Evolutionary conservation across 495 filamentous ascomycete species (phyloP), one percentile per base, ranked within the genome.

Genomic region (Aspergillus mulundensis): DNA sequence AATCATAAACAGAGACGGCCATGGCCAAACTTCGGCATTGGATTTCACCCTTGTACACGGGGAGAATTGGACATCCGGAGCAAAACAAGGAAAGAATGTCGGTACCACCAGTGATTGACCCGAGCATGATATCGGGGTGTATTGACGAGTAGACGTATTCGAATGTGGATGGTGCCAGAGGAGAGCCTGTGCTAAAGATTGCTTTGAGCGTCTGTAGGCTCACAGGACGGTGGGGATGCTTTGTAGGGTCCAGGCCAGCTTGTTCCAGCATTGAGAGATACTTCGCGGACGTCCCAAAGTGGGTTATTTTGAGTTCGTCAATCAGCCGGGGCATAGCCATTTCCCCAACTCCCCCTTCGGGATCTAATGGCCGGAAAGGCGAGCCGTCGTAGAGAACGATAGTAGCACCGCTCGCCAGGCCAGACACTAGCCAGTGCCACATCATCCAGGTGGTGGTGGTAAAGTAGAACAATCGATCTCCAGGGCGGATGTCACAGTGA

Each of bases 401-500:
- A 0, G 89, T 92, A 7, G 87, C 80, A 53, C 91, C 91, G 50
- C 81, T 84, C 11, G 89, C 87, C 8, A 96, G 81, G 0, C 82
- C 89, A 5, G 89, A 92, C 18, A 95, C 83, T 41, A 91, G 83
- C 91, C 91, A 96, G 68, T 96, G 91, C 88, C 90, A 94, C 91
- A 96, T 96, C 91, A 95, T 94, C 90, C 88, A 94, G 4, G 91
- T 95, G 25, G 83, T 86, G 2, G 91, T 96, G 2, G 91, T 95
- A 66, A 90, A 96, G 71, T 94, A 95, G 73, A 83, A 93, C 57
- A 89, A 80, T 2, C 83, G 77, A 56, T 85, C 82, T 14, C 80
- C 77, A 0, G 81, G 80, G 7, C 73, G 75, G 60, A 97, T 84
- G 23, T 88, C 86, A 64, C 87, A 87, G 69, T 97, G 91, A 18